These are phyloP conservation scores for Phoma herbarum DNA, from an alignment of 2,329 filamentous ascomycete genomes.

Conservation along the genomic window DNA sequence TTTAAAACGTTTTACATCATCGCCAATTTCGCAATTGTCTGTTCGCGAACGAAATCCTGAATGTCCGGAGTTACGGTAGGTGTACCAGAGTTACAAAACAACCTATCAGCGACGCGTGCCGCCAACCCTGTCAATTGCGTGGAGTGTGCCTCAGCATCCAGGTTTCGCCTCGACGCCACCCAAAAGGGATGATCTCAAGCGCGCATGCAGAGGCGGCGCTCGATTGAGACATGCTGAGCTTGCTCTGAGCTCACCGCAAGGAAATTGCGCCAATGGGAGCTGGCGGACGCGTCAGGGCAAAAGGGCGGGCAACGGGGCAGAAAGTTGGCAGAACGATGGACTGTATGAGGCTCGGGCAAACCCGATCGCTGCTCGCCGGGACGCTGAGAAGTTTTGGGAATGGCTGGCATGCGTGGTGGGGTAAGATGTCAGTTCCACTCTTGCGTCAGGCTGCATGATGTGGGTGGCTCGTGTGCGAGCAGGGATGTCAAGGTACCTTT, in stretches of 20 bases:
- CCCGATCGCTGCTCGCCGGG: conserved; percentile 33
- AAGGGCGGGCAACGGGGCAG: conserved; percentile 12
- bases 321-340: conserved; percentile 17
- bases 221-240: conserved; percentile 12
- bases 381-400: conserved; percentile 45
- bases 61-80: conserved; percentile 4
- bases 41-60: not conserved
- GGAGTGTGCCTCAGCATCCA: conserved; percentile 10
- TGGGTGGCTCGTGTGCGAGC: conserved; percentile 45
- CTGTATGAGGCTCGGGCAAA: conserved; percentile 14
- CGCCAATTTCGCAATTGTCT: not conserved
- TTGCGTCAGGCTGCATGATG: conserved; percentile 51
- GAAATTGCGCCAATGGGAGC: conserved; percentile 7
- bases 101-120: conserved; percentile 8
- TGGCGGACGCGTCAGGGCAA: not conserved
- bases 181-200: conserved; percentile 15
- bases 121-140: conserved; percentile 11
- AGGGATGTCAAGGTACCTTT: conserved; percentile 43
- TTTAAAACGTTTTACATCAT: not conserved
- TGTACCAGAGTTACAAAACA: conserved; percentile 8
- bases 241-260: conserved; percentile 9
- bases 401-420: conserved; percentile 35
- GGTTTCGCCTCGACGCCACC: conserved; percentile 8
- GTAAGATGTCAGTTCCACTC: conserved; percentile 37
- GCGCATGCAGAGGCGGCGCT: conserved; percentile 13